phyloP scores from a whole-genome alignment of 331 rosid genomes.

The Malus hybrid region DNA sequence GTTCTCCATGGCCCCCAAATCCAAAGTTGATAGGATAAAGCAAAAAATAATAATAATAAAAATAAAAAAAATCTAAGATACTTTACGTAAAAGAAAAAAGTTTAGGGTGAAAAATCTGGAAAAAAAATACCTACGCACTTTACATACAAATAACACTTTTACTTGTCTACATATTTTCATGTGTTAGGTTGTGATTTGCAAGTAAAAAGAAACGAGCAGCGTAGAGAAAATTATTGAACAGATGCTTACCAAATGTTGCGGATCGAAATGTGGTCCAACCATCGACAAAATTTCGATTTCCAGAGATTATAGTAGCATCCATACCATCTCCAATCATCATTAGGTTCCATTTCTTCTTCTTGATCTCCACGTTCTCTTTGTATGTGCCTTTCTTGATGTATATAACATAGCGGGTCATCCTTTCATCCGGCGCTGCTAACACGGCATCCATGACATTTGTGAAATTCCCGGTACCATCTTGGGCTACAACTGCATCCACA shows the following conservation, averaged over 20 bases:
- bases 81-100: neutral
- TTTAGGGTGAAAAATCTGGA: neutral
- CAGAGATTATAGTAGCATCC: constrained; percentile 54
- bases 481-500: constrained; percentile 52
- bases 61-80: neutral
- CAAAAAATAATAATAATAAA: too few relatives aligned
- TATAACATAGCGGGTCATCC: constrained; percentile 58
- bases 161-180: too few relatives aligned
- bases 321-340: constrained; percentile 84
- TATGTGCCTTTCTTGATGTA: constrained; percentile 64
- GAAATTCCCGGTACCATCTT: constrained; percentile 72
- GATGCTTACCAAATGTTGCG: constrained; percentile 69
- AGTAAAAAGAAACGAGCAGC: rapidly evolving
- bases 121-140: too few relatives aligned
- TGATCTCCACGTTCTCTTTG: constrained; percentile 66
- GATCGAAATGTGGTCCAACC: constrained; percentile 87
- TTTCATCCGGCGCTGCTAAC: constrained; percentile 63
- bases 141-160: neutral
- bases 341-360: constrained; percentile 88
- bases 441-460: constrained; percentile 57
- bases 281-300: constrained; percentile 43
- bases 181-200: rapidly evolving
- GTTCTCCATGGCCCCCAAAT: neutral
- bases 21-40: neutral
- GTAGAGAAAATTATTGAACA: neutral